A percentile compares a stretch with the other conserved stretches of the same genome.
Conservation (phyloP, 768 basidiomycete genomes). For the Lyophyllum decastes region DNA sequence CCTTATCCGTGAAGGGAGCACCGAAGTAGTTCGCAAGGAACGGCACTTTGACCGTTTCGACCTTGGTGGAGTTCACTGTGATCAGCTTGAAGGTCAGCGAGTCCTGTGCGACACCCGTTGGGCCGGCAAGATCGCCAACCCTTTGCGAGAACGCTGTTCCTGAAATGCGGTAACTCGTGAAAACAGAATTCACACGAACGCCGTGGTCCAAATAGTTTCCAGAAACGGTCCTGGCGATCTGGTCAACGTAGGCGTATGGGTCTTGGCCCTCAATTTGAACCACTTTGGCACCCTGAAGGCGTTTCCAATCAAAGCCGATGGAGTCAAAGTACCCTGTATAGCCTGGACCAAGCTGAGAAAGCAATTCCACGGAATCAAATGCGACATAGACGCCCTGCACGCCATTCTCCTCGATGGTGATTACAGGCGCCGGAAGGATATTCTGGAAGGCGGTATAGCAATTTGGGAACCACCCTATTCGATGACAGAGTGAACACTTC, state of each 20-base stretch:
- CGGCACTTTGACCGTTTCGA: constrained; percentile 53
- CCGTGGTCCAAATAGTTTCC: constrained; percentile 68
- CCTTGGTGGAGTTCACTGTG: constrained; percentile 42
- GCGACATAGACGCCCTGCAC: constrained; percentile 50
- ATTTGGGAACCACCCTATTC: constrained; percentile 54
- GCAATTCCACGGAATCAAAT: constrained; percentile 54
- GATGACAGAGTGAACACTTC: background rate
- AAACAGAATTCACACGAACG: constrained; percentile 62
- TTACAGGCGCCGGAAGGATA: constrained; percentile 56
- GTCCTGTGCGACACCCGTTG: constrained; percentile 44
- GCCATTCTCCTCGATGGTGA: constrained; percentile 51
- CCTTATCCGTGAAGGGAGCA: constrained; percentile 47
- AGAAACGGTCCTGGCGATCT: constrained; percentile 57
- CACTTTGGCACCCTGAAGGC: constrained; percentile 61
- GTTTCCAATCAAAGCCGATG: constrained; percentile 56
- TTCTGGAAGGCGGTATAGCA: constrained; percentile 59
- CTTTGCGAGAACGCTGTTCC: constrained; percentile 55
- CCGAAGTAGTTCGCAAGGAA: constrained; percentile 52
- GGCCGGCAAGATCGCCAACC: constrained; percentile 57
- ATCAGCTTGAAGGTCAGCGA: constrained; percentile 51
- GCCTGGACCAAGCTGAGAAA: constrained; percentile 43
- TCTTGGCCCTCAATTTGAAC: constrained; percentile 53
- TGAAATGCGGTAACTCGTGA: constrained; percentile 56
- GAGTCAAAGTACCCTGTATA: constrained; percentile 49
- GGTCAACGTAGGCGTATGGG: constrained; percentile 56